phyloP scores from a whole-genome alignment of 2,329 filamentous ascomycete genomes.

The Shiraia bambusicola region DNA sequence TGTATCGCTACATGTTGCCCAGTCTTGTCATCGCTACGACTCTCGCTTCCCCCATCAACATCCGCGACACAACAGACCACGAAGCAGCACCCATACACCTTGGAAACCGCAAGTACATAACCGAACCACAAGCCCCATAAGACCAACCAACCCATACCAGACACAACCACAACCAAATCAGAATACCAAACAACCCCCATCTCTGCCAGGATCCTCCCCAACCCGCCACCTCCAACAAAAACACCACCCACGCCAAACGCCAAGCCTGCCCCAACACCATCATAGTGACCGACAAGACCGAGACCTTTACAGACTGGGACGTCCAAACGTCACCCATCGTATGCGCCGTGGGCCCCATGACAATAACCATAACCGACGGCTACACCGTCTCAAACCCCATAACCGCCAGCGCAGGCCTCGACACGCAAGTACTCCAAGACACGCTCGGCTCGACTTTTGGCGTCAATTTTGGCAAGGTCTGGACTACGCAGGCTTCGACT shows the following conservation, averaged over 20 bases:
- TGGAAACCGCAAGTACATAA: too few species aligned
- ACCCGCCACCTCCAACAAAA: slow-evolving; percentile 1
- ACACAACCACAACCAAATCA: not conserved
- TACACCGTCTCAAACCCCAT: slow-evolving; percentile 33
- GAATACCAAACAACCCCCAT: not conserved
- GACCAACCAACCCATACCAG: not conserved
- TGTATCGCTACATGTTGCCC: too few species aligned
- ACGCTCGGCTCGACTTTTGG: slow-evolving; percentile 17
- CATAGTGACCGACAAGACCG: slow-evolving; percentile 4
- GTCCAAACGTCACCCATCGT: slow-evolving; percentile 36
- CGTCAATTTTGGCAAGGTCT: slow-evolving; percentile 23
- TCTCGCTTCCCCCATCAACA: too few species aligned
- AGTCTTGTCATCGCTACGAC: too few species aligned
- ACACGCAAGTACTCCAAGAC: slow-evolving; percentile 14
- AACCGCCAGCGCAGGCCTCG: slow-evolving; percentile 9
- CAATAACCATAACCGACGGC: slow-evolving; percentile 26
- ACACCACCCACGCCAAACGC: not conserved
- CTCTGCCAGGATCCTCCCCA: not conserved
- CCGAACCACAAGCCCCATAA: too few species aligned
- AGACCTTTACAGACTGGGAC: slow-evolving; percentile 38
- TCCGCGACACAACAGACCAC: too few species aligned
- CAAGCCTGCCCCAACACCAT: not conserved
- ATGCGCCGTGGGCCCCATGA: slow-evolving; percentile 18
- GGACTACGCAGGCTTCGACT: slow-evolving; percentile 30
- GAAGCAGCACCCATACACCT: too few species aligned